Conservation (phyloP, 306 rosid species). For the Mimosa pudica region DNA sequence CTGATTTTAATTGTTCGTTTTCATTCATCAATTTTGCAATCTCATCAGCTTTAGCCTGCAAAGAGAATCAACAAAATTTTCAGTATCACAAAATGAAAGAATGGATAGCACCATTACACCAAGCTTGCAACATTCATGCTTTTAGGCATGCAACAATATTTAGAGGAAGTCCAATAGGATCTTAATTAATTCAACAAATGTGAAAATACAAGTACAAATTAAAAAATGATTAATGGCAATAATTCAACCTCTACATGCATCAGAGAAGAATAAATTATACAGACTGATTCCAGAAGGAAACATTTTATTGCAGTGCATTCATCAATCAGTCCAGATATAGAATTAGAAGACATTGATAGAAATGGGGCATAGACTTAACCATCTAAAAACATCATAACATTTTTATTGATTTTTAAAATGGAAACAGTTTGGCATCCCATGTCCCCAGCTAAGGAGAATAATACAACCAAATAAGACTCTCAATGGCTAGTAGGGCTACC, state of each 20-base stretch:
- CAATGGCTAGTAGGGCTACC: conserved; percentile 5
- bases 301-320: not conserved
- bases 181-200: not conserved
- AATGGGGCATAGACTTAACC: conserved; percentile 25
- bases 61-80: conserved; percentile 26
- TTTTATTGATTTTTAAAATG: not conserved
- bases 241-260: not conserved
- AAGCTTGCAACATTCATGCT: not conserved
- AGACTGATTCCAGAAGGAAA: conserved; percentile 11
- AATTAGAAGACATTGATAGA: conserved; percentile 14
- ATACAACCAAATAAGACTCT: conserved; percentile 22
- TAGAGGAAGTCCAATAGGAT: conserved; percentile 4
- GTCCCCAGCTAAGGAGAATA: conserved; percentile 21
- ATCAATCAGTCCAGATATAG: conserved; percentile 18
- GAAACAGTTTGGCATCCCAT: conserved; percentile 1
- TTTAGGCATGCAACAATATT: conserved; percentile 15
- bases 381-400: conserved; percentile 5
- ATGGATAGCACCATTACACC: conserved; percentile 22
- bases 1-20: conserved; percentile 77
- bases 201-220: not conserved
- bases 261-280: not conserved
- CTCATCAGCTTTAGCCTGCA: conserved; percentile 97
- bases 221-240: not conserved
- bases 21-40: conserved; percentile 97
- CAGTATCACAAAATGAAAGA: conserved; percentile 12